Conservation (phyloP, 257 asterid species). For the Nicotiana undulata region DNA sequence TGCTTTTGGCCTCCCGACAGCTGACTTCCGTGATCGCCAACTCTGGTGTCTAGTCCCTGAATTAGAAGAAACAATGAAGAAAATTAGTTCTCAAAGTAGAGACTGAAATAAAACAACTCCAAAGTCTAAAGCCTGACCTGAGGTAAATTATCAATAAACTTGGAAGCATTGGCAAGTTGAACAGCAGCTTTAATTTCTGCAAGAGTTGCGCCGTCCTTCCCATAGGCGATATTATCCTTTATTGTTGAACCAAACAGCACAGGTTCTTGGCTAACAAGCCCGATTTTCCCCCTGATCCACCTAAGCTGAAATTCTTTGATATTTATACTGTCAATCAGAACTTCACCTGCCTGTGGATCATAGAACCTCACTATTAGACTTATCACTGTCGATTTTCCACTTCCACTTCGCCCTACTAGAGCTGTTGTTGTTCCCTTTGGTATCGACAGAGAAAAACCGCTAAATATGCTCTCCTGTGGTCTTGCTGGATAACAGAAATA, state of each 20-base stretch:
- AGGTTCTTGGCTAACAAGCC: constrained; percentile 55
- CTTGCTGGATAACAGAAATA: constrained; percentile 69
- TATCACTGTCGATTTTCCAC: constrained; percentile 50
- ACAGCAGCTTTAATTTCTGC: constrained; percentile 57
- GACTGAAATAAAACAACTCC: neutral
- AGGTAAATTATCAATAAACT: constrained; percentile 64
- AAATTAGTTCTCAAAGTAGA: too few species aligned
- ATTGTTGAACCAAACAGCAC: constrained; percentile 20
- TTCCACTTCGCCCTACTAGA: constrained; percentile 52
- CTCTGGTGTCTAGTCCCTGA: constrained; percentile 65
- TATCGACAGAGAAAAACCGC: constrained; percentile 51
- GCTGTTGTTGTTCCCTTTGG: constrained; percentile 62
- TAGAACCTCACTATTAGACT: constrained; percentile 46
- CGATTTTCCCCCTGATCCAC: constrained; percentile 51
- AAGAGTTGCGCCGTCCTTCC: constrained; percentile 60
- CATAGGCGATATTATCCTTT: constrained; percentile 73
- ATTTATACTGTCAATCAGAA: constrained; percentile 39
- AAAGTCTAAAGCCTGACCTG: constrained; percentile 31
- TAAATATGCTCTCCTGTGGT: constrained; percentile 57
- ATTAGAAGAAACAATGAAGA: constrained; percentile 2
- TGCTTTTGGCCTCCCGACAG: constrained; percentile 61
- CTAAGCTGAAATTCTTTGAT: constrained; percentile 39
- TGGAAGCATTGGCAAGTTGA: constrained; percentile 74
- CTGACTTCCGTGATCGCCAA: constrained; percentile 44
- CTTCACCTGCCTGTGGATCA: constrained; percentile 50